Conservation (phyloP, 2,329 filamentous ascomycete genomes). For the Colletotrichum cereale region DNA sequence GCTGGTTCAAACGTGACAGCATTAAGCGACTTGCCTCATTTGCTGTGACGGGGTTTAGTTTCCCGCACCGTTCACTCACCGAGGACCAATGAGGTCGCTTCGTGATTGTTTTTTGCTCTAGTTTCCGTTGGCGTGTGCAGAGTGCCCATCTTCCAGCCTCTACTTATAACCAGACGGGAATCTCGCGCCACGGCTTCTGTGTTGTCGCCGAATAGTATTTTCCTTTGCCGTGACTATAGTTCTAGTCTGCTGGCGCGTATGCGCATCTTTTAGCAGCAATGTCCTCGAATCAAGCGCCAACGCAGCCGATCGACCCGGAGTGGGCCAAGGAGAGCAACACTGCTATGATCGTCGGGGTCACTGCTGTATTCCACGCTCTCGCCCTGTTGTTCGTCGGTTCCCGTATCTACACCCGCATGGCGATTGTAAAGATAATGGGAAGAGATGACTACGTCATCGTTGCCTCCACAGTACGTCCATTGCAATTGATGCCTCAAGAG, state of each 20-base stretch:
- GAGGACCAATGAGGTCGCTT: neutral
- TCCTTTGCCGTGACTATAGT: neutral
- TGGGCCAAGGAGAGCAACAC: slow-evolving; percentile 46
- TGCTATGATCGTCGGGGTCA: slow-evolving; percentile 43
- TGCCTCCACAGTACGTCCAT: slow-evolving; percentile 43
- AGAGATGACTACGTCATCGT: slow-evolving; percentile 47
- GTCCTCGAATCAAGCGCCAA: slow-evolving; percentile 6
- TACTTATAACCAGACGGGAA: slow-evolving; percentile 1
- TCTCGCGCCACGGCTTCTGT: neutral
- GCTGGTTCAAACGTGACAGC: neutral
- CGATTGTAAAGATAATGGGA: slow-evolving; percentile 44
- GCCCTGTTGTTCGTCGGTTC: slow-evolving; percentile 40
- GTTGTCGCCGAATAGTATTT: too few species aligned
- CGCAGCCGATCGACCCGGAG: slow-evolving; percentile 36
- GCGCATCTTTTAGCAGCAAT: slow-evolving; percentile 1
- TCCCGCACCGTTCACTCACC: neutral
- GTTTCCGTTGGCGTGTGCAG: neutral
- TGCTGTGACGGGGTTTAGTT: neutral
- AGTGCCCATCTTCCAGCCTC: neutral
- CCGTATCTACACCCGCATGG: slow-evolving; percentile 41
- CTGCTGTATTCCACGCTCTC: slow-evolving; percentile 43
- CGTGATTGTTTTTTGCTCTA: neutral
- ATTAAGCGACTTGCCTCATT: neutral
- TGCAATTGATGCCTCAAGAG: neutral
- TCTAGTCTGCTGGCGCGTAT: neutral